Conservation (phyloP, 1,284 basidiomycete genomes). For the Malassezia obtusa region DNA sequence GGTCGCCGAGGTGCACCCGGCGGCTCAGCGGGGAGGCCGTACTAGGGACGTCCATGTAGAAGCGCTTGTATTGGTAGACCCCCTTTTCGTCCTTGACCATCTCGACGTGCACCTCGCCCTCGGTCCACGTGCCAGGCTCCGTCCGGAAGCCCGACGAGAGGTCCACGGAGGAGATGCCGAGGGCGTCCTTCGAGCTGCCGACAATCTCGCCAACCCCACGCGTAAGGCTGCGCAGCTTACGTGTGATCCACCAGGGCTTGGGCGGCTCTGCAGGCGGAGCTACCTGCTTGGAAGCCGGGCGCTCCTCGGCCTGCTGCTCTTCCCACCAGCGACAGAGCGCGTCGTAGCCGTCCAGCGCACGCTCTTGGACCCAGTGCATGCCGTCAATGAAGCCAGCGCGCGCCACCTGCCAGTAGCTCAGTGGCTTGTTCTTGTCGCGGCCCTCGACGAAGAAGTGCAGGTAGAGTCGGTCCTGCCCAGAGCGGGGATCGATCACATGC, state of each 20-base stretch:
- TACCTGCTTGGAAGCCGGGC: background rate
- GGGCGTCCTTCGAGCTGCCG: slow-evolving; percentile 11
- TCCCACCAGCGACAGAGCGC: slow-evolving; percentile 7
- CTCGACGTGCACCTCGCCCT: slow-evolving; percentile 37
- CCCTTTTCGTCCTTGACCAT: slow-evolving; percentile 36
- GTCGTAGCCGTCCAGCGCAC: slow-evolving; percentile 25
- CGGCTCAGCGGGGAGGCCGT: slow-evolving; percentile 24
- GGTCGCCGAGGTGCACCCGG: slow-evolving; percentile 30
- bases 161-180: slow-evolving; percentile 6
- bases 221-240: slow-evolving; percentile 6
- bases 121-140: slow-evolving; percentile 28
- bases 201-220: slow-evolving; percentile 1
- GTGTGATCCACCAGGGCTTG: slow-evolving; percentile 18
- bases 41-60: slow-evolving; percentile 35
- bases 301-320: background rate
- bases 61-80: slow-evolving; percentile 27
- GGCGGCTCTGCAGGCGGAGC: background rate
- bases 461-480: slow-evolving; percentile 30
- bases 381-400: slow-evolving; percentile 23
- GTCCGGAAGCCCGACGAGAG: background rate
- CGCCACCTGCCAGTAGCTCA: slow-evolving; percentile 25
- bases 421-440: slow-evolving; percentile 30
- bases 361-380: slow-evolving; percentile 24
- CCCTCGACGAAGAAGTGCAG: slow-evolving; percentile 34
- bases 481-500: slow-evolving; percentile 20